phyloP scores from a whole-genome alignment of 768 basidiomycete genomes.

The Cyclocybe aegerita region DNA sequence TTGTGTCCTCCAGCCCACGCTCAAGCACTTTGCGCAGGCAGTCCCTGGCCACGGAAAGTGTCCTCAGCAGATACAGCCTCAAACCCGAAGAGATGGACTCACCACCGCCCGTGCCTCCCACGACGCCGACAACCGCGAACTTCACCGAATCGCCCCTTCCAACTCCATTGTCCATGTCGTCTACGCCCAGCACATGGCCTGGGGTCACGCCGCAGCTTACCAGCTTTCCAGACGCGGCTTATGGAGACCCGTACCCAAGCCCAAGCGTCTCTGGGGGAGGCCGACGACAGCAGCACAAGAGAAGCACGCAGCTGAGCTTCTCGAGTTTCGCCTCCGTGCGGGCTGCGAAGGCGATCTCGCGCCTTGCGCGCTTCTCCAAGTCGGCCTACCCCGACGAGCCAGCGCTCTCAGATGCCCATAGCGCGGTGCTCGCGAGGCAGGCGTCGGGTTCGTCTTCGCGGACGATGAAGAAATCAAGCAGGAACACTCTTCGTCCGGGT shows the following conservation, averaged over 20 bases:
- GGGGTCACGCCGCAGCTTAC: not conserved
- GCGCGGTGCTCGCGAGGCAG: slow-evolving; percentile 6
- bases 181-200: too few species aligned
- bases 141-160: not conserved
- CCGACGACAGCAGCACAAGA: not conserved
- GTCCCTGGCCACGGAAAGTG: too few species aligned
- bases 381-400: slow-evolving; percentile 1
- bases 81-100: too few species aligned
- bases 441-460: slow-evolving; percentile 2
- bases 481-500: not conserved
- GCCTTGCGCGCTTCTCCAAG: not conserved
- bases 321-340: not conserved
- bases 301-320: not conserved
- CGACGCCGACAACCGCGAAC: too few species aligned
- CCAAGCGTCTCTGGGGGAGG: not conserved
- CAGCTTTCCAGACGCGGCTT: not conserved
- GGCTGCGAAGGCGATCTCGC: not conserved
- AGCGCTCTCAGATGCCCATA: slow-evolving; percentile 6
- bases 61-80: too few species aligned
- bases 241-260: not conserved
- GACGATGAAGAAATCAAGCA: not conserved
- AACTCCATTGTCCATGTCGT: not conserved
- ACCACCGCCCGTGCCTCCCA: too few species aligned
- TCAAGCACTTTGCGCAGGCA: too few species aligned
- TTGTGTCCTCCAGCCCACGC: too few species aligned